These are phyloP conservation scores for Lotmaria passim DNA, from an alignment of 208 protist species.

Conservation along the genomic window DNA sequence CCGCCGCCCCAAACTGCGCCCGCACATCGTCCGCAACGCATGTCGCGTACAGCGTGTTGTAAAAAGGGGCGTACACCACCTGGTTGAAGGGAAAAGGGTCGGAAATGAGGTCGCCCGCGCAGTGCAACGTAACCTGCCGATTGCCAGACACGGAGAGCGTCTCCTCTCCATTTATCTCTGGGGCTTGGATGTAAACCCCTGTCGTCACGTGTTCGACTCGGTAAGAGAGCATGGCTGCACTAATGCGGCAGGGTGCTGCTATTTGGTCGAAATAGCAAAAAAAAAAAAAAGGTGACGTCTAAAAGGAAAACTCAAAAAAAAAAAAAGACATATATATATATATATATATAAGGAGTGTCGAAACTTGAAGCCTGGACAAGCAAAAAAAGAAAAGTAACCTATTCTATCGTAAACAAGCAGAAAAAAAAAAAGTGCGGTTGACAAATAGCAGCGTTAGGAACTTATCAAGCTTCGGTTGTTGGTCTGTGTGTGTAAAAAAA, in stretches of 20 bases:
- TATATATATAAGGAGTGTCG: no score
- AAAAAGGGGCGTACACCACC: constrained; percentile 12
- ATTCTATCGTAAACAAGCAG: not conserved
- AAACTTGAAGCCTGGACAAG: not conserved
- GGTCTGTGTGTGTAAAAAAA: no score
- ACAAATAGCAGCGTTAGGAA: no score
- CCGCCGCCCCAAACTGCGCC: constrained; percentile 12
- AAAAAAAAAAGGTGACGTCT: no score
- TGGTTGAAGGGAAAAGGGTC: constrained; percentile 20
- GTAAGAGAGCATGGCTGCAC: constrained; percentile 9
- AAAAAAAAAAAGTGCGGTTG: not conserved
- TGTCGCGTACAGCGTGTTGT: constrained; percentile 6
- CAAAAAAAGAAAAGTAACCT: not conserved
- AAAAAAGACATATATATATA: no score
- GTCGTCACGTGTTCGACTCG: constrained; percentile 21
- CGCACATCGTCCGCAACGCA: constrained; percentile 8
- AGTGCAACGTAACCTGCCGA: constrained; percentile 23
- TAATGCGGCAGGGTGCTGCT: no score
- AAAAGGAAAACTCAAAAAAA: no score
- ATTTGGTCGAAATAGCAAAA: no score
- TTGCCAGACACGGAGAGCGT: constrained; percentile 15
- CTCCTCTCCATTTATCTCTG: not conserved
- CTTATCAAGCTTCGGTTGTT: no score
- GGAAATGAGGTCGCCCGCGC: constrained; percentile 12
- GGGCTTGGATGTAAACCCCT: constrained; percentile 17